phyloP scores from a whole-genome alignment of 148 eudicot species.

The Agrostemma githago region DNA sequence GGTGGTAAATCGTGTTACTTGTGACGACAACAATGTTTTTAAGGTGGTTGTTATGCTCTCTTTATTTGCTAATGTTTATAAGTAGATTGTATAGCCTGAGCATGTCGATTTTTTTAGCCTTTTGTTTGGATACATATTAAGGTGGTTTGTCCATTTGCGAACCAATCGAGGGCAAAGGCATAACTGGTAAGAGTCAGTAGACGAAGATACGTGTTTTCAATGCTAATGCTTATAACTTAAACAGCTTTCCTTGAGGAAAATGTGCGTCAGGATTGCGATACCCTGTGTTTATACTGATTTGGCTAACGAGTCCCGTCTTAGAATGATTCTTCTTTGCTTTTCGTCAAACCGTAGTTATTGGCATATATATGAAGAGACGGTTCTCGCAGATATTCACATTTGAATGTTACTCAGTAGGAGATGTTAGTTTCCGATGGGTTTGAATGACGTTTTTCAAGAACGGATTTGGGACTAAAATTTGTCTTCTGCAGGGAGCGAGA shows the following conservation, averaged over 20 bases:
- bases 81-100: no score
- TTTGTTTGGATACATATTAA: neutral
- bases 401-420: neutral
- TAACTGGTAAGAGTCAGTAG: neutral
- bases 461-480: no score
- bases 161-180: no score
- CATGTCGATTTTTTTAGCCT: neutral
- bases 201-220: neutral
- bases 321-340: neutral
- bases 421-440: neutral
- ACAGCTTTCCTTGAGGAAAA: neutral
- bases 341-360: neutral
- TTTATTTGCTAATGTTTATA: neutral
- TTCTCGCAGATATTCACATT: neutral
- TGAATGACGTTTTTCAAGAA: neutral
- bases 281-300: neutral
- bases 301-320: neutral
- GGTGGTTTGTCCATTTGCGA: neutral
- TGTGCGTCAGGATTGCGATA: neutral
- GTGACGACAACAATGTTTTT: no score
- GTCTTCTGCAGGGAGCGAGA: conserved; percentile 78
- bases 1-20: no score
- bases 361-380: no score
- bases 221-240: neutral
- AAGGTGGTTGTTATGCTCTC: no score